Evolutionary conservation across 2,329 filamentous ascomycete genomes (phyloP).

Genomic region (Talaromyces sp.): DNA sequence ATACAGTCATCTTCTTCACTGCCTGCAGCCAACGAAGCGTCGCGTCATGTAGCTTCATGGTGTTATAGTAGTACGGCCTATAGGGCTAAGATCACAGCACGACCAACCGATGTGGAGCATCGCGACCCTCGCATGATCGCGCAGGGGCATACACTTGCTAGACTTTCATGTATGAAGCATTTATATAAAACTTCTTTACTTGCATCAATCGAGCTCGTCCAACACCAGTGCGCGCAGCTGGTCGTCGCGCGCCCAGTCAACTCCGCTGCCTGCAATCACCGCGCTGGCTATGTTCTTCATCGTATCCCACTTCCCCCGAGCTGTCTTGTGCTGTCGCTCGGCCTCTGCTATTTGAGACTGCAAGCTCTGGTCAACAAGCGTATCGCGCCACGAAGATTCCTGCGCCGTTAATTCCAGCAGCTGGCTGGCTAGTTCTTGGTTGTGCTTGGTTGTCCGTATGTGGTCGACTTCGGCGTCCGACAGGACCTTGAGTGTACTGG

Average conservation of each 20-base stretch:
- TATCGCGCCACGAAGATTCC: constrained; percentile 46
- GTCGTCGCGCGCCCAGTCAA: constrained; percentile 72
- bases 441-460: constrained; percentile 52
- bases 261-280: constrained; percentile 71
- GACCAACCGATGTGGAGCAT: not conserved
- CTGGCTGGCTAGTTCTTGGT: constrained; percentile 57
- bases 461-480: constrained; percentile 55
- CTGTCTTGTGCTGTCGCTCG: constrained; percentile 56
- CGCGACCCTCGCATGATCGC: not conserved
- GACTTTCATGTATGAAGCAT: not conserved
- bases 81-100: not conserved
- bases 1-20: too few species aligned
- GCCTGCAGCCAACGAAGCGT: not conserved
- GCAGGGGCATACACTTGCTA: not conserved
- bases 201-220: constrained; percentile 50
- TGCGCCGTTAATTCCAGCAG: constrained; percentile 60
- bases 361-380: constrained; percentile 49
- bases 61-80: not conserved
- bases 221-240: constrained; percentile 65
- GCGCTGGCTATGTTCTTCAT: constrained; percentile 76
- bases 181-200: not conserved
- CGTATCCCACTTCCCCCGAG: constrained; percentile 63
- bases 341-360: constrained; percentile 53
- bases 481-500: constrained; percentile 48
- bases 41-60: not conserved